Base-by-base conservation (phyloP, 2,329 filamentous ascomycete genomes). In the Exophiala viscosa region DNA sequence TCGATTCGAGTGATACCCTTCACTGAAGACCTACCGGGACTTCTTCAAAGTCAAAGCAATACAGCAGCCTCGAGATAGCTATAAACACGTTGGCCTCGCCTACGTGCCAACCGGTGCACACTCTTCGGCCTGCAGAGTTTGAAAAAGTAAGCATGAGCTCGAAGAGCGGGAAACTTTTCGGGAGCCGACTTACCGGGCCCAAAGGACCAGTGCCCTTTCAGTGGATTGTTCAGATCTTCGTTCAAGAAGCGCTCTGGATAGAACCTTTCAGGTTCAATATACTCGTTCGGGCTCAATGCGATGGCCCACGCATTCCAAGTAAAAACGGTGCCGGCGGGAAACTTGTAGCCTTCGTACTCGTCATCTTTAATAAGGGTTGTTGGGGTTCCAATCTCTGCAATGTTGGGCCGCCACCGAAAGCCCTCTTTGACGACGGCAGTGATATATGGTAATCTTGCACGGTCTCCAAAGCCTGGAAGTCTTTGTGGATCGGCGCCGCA, bases 241-340 rank as follows among this genome's bases (percentile, higher is more conserved):
- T 23, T 18, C 40, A 43, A 15, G 15, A 45, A 45, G 11, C 42
- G 11, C 9, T 45, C 42, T 5, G 42, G 42, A 20, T 13, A 45
- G 23, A 45, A 62, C 34, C 62, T 59, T 9, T 45, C 42, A 9
- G 20, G 20, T 2, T 32, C 6, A 6, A 2, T 4, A n/a, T 33
- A 45, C 28, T 45, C 42, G 14, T 5, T 64, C 10, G 67, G 65
- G 48, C 73, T 71, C 50, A 69, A 64, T 40, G 73, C 68, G 35
- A 76, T 73, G 1, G 65, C 67, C 71, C 72, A 75, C 1, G 68
- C 68, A 54, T 75, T 76, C 7, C 67, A 68, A 1, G 75, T 50
- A 0, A 80, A 63, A 0, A 69, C 72, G 0, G 77, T 77, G 0
- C 72, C 75, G 2, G 70, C 67, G 2, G 77, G 76, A 15, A 80